Evolutionary conservation across 768 basidiomycete genomes (phyloP).

Genomic region (Kondoa malvinella): DNA sequence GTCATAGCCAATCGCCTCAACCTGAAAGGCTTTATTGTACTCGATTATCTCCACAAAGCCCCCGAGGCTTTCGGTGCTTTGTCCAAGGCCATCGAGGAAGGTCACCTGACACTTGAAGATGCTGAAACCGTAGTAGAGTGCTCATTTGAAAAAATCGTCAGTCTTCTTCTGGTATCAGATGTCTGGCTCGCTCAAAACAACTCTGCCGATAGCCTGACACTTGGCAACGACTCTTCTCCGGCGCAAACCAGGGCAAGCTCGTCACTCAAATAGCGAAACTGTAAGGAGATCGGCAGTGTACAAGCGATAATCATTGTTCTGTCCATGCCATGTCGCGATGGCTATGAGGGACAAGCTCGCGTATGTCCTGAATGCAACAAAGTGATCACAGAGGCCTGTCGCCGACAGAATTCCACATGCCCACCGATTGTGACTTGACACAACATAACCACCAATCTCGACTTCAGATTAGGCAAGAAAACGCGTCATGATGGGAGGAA

Average conservation of each 20-base stretch:
- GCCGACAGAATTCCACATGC: too few species aligned
- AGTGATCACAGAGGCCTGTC: too few species aligned
- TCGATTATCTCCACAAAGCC: neutral
- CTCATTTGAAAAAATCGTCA: neutral
- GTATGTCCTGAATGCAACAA: too few species aligned
- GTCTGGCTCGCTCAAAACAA: neutral
- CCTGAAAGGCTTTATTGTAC: neutral
- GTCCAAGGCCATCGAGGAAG: neutral
- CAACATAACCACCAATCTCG: too few species aligned
- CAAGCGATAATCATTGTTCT: too few species aligned
- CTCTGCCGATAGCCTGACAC: neutral
- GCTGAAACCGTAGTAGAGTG: neutral
- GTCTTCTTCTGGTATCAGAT: neutral
- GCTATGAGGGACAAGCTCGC: too few species aligned
- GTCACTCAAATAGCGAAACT: slow-evolving; percentile 1
- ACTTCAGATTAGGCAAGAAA: too few species aligned
- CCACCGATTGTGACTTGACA: too few species aligned
- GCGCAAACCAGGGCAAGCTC: slow-evolving; percentile 1
- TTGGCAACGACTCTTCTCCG: neutral
- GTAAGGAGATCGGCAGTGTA: too few species aligned
- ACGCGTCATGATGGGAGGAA: too few species aligned
- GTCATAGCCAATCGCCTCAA: neutral
- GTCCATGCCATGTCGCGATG: too few species aligned
- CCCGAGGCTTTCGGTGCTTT: neutral
- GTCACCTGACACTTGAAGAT: slow-evolving; percentile 1